Evolutionary conservation across 2,329 filamentous ascomycete species (phyloP), one percentile per base, ranked within the genome.

Genomic region (Talaromyces funiculosus): DNA sequence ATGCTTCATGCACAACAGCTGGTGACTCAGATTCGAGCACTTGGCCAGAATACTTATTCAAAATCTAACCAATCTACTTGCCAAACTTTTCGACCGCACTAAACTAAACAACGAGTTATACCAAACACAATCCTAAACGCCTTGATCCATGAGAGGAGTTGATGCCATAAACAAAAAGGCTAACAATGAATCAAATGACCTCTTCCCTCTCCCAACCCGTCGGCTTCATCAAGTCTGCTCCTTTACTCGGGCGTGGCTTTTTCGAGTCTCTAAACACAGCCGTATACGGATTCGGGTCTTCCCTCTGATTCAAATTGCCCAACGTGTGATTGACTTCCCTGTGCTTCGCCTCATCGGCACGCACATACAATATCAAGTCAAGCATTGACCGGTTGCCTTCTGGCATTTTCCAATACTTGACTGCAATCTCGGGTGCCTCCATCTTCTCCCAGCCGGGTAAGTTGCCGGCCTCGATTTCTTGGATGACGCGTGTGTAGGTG

Each of bases 321-420:
- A 99, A 77, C 0, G 94, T 97, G 73, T 99, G 94, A 77, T 99
- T 97, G 67, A 97, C 93, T 71, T 96, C 94, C 35, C 94, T 84
- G 71, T 96, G 92, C 72, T 90, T 90, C 3, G 90, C 90, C 75
- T 96, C 92, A 70, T 93, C 90, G n/a, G 89, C 90, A 31, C 92
- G 84, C 66, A 97, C 90, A 73, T 97, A 97, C 55, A 94, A 78
- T 57, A 97, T 82, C 63, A 97, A 76, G 70, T 97, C 91, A 68
- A 83, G 84, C 90, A 99, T 96, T 1, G 86, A 90, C 26, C 87
- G 84, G 61, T 88, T 81, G 2, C 86, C 89, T 72, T 96, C 88
- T 0, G 92, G 92, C 86, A 99, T 97, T 43, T 90, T 86, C 91
- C 92, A 99, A 77, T 99, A 99, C 65, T 86, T 82, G 53, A 97